Evolutionary conservation across 345 rosid species (phyloP), one percentile per base, ranked within the genome.

Genomic region (Punica granatum): DNA sequence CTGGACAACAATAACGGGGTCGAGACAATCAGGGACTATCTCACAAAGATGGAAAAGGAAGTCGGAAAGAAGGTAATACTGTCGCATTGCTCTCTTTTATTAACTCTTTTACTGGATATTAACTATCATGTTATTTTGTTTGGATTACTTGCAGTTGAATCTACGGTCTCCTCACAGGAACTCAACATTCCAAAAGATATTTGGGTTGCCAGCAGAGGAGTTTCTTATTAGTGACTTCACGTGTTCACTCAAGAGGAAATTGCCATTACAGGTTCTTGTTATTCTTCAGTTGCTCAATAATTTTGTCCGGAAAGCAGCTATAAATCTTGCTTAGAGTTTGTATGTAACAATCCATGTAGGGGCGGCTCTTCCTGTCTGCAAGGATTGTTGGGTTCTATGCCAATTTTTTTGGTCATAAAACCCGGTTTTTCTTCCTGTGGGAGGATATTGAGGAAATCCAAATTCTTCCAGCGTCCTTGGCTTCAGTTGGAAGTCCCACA

Each of bases 371-470:
- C 80, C 78, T 89, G 34, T 93, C 97, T 19, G 86, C 98, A 35
- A 86, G 98, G 80, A 90, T 87, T 72, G 80, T 93, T 39, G 98
- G 94, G 69, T 90, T 93, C 67, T 80, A 86, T 75, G 81, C 97
- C 60, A 88, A 93, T 80, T 69, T 93, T 28, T 93, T 93, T 76
- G 94, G 97, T 72, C 81, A 86, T 69, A 93, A 93, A 76, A 84
- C 88, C 61, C 86, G 83, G 70, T 82, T 89, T 81, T 90, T 83
- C 87, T 80, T 93, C 56, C 89, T 89, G 18, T 90, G 96, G 96
- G 97, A 90, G 75, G 95, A 90, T 71, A 86, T 89, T 48, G 86
- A 89, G 66, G 88, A 85, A 76, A 82, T 93, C 72, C 91, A 81
- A 64, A 81, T 72, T 64, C 90, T 84, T 72, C 87, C 92, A 16